These are phyloP conservation scores for Ophiostoma ips DNA, from an alignment of 2,329 filamentous ascomycete species.

Conservation along the genomic window DNA sequence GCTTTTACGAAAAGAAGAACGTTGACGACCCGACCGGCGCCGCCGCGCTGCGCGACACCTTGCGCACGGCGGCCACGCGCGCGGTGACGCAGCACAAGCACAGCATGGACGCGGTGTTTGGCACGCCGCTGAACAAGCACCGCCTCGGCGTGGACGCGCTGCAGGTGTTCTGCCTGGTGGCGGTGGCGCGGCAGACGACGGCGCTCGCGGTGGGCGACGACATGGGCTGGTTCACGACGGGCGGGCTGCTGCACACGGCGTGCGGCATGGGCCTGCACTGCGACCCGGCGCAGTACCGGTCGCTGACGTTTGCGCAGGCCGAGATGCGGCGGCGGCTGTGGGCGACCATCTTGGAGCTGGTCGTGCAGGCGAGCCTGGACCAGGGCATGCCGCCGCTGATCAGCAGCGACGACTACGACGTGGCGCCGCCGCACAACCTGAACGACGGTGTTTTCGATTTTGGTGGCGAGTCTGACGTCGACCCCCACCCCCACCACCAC, in stretches of 20 bases:
- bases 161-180: slow-evolving; percentile 12
- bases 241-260: slow-evolving; percentile 36
- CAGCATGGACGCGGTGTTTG: slow-evolving; percentile 4
- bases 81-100: slow-evolving; percentile 5
- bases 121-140: slow-evolving; percentile 11
- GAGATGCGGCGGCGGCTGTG: slow-evolving; percentile 44
- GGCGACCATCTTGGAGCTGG: slow-evolving; percentile 41
- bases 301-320: slow-evolving; percentile 31
- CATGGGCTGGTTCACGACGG: slow-evolving; percentile 37
- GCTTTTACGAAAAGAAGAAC: slow-evolving; percentile 27
- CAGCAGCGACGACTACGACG: slow-evolving; percentile 33
- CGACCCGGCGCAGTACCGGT: slow-evolving; percentile 35
- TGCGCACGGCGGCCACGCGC: slow-evolving; percentile 9
- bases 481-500: background rate
- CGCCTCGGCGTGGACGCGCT: slow-evolving; percentile 11
- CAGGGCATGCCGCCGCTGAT: slow-evolving; percentile 37
- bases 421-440: slow-evolving; percentile 33
- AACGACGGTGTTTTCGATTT: too few relatives aligned
- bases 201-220: slow-evolving; percentile 30
- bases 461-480: slow-evolving; percentile 30
- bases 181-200: slow-evolving; percentile 17
- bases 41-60: slow-evolving; percentile 1
- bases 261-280: slow-evolving; percentile 45
- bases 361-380: slow-evolving; percentile 36
- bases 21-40: background rate